A percentile compares a stretch with the other conserved stretches of the same genome.
phyloP scores from a whole-genome alignment of 352 stramenopile genomes.

The Pythium aristosporum region DNA sequence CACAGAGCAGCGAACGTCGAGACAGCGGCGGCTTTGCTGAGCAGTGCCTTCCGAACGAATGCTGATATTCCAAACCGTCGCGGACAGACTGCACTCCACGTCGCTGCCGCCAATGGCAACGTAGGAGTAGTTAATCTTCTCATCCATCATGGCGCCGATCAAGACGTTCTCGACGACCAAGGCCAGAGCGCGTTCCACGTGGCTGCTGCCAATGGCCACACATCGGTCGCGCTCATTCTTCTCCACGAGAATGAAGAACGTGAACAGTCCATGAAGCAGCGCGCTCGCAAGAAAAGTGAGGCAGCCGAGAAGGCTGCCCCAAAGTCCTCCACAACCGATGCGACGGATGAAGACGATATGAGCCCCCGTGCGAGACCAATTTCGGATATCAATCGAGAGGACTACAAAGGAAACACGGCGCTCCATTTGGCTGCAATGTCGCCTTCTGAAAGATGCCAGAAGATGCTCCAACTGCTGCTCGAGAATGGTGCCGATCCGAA shows the following conservation, averaged over 20 bases:
- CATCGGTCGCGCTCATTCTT: conserved; percentile 64
- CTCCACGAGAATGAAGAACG: conserved; percentile 62
- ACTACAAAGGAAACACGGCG: conserved; percentile 83
- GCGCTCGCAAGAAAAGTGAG: conserved; percentile 20
- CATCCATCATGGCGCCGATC: conserved; percentile 64
- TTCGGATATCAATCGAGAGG: conserved; percentile 80
- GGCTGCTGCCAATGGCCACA: conserved; percentile 77
- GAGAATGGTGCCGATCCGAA: conserved; percentile 82
- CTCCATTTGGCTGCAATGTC: conserved; percentile 85
- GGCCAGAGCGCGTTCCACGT: conserved; percentile 82
- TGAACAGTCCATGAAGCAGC: conserved; percentile 14
- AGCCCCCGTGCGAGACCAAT: neutral
- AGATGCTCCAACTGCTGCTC: conserved; percentile 78
- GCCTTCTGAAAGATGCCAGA: conserved; percentile 72
- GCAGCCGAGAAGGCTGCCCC: neutral
- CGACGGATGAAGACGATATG: neutral
- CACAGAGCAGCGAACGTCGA: conserved; percentile 68
- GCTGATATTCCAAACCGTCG: conserved; percentile 78
- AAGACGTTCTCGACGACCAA: conserved; percentile 80
- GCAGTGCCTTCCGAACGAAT: conserved; percentile 62
- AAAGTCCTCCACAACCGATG: neutral
- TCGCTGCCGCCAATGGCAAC: conserved; percentile 63
- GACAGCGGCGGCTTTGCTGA: conserved; percentile 63
- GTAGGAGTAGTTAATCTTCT: conserved; percentile 80
- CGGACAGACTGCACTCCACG: conserved; percentile 71